A percentile compares a stretch with the other conserved stretches of the same genome.
These are phyloP conservation scores for Neoarthrinium moseri DNA, from an alignment of 2,329 filamentous ascomycete genomes.

Conservation along the genomic window DNA sequence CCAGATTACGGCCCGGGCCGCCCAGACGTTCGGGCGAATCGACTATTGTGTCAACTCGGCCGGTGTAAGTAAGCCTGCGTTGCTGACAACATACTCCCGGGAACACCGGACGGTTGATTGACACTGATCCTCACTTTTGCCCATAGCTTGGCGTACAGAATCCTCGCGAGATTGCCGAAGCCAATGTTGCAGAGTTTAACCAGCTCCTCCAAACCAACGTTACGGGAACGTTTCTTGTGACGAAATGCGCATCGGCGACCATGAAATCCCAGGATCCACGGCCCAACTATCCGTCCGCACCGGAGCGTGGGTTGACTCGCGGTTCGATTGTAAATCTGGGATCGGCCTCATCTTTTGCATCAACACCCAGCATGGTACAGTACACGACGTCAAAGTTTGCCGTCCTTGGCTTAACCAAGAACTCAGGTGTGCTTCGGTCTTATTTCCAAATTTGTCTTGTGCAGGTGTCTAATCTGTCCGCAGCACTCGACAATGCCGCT, in stretches of 20 bases:
- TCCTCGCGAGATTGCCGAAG: not conserved
- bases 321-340: constrained; percentile 2
- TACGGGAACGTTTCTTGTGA: constrained; percentile 4
- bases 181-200: constrained; percentile 1
- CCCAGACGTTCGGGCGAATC: constrained; percentile 11
- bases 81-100: not conserved
- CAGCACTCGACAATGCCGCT: constrained; percentile 24
- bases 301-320: not conserved
- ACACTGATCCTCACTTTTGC: not conserved
- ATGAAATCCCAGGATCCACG: constrained; percentile 3
- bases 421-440: constrained; percentile 12
- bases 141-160: not conserved
- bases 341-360: constrained; percentile 10
- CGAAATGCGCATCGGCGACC: not conserved
- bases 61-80: constrained; percentile 12
- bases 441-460: not conserved
- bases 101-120: not conserved
- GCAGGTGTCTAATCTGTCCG: not conserved
- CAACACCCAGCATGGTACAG: not conserved
- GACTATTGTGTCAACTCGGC: constrained; percentile 20
- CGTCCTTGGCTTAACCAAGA: constrained; percentile 14
- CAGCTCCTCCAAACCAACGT: not conserved
- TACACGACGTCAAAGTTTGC: constrained; percentile 20
- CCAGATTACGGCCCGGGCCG: not conserved
- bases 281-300: not conserved